Base-by-base conservation (phyloP, 73 alveolate species). In the Paramecium sonneborni region DNA sequence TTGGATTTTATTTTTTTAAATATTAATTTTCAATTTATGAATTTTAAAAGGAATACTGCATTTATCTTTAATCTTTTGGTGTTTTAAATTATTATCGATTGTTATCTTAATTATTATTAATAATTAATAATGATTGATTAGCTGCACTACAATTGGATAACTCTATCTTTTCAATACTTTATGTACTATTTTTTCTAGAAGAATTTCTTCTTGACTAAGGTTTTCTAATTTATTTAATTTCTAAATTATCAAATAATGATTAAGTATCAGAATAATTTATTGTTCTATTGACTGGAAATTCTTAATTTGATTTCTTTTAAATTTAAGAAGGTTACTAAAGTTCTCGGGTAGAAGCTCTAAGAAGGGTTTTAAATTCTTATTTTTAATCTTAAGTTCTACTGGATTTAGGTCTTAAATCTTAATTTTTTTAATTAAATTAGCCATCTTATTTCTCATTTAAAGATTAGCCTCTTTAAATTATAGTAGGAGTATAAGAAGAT, bases 311-410 rank as follows among this genome's bases (percentile, higher is more conserved):
- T 34, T 44, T 79, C 26, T 79, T 79, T n/a, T 79, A 9, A 28
- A n/a, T 44, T 18, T 79, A 24, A 43, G 3, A 52, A 37, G 90
- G 69, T 46, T 79, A 37, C 41, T 79, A 18, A 5, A 79, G 55
- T 79, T 79, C 90, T 46, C 48, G 39, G 1, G 90, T 79, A 0
- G 90, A 79, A 0, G 34, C 20, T 41, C 90, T n/a, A 32, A 79
- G 55, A 8, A 79, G 76, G 11, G 90, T 72, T 72, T 72, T 72
- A 32, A 72, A 18, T 72, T 72, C 72, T 43, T 79, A 32, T 79
- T 79, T 26, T 41, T 79, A 24, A 11, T 79, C 41, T 44, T 23
- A 9, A 37, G 52, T 21, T 20, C 55, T 10, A 46, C 76, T 44
- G 6, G 90, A 30, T 26, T 39, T 38, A 11, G 90, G 90, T 79